Base-by-base conservation (phyloP, 179 eudicot genomes). In the Silene coronaria region DNA sequence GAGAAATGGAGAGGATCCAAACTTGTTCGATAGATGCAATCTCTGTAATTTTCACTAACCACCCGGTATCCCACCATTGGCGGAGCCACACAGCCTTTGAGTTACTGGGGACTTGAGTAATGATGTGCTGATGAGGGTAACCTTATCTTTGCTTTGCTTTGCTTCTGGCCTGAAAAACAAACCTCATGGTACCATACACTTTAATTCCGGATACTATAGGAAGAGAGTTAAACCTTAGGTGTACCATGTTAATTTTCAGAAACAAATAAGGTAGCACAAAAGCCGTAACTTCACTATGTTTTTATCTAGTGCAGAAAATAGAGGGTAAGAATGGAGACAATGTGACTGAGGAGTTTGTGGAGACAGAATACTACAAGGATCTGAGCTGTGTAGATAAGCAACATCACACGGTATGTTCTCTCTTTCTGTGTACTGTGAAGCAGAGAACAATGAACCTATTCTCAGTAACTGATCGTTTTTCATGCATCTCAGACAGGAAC, bases 311-410 rank as follows among this genome's bases (percentile, higher is more conserved):
- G 84, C 88, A 95, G 97, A 91, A 92, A 82, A 66, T 86, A 28
- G 88, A 72, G 38, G 79, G 80, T 74, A 78, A 69, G 72, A 60
- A 60, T 34, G 88, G 87, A 75, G 75, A 78, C 68, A 71, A 84
- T 75, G 86, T 30, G 69, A 66, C 76, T 7, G 99, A 95, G 70
- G 99, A 95, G 77, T 92, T 95, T 79, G 85, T 84, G 75, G 99
- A 95, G 87, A 95, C 99, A n/a, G 97, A 92, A 19, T 95, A 95
- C 78, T 95, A 95, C 89, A 89, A 83, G 73, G 99, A 92, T 80
- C 89, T 95, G 58, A 89, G 86, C 58, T 75, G 88, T 80, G 71
- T 92, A 24, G 97, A 88, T 82, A 95, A 92, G 81, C 90, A 86
- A 61, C 99, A 95, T 84, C 97, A 95, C 84, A 92, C 91, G 64